Conservation (phyloP, 2,329 filamentous ascomycete species). For the Sarocladium brachiariae region DNA sequence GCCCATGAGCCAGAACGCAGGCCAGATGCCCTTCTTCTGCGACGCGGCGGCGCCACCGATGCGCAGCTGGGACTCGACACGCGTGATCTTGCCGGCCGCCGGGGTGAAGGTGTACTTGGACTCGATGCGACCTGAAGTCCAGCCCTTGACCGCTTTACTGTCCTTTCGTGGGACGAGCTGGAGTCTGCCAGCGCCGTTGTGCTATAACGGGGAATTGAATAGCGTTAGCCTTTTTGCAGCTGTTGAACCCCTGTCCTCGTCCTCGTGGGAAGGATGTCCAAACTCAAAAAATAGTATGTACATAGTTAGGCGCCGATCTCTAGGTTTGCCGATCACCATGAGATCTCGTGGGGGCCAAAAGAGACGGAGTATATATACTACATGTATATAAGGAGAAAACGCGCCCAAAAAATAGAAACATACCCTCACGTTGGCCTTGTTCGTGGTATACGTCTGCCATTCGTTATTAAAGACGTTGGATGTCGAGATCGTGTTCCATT, state of each 20-base stretch:
- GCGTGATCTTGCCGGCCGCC: constrained; percentile 34
- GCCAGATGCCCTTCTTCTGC: constrained; percentile 49
- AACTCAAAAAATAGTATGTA: too few relatives aligned
- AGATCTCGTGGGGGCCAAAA: too few relatives aligned
- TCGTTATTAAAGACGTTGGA: constrained; percentile 45
- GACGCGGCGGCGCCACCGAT: constrained; percentile 35
- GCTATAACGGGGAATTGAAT: too few relatives aligned
- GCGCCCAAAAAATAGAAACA: neutral
- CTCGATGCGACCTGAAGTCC: constrained; percentile 52
- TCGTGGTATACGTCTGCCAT: constrained; percentile 40
- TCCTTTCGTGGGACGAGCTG: constrained; percentile 43
- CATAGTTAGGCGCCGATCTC: too few relatives aligned
- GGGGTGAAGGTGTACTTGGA: constrained; percentile 41
- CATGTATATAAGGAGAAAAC: too few relatives aligned
- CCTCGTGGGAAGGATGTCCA: too few relatives aligned
- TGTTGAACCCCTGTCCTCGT: too few relatives aligned
- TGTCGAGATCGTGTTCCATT: constrained; percentile 35
- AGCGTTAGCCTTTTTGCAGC: too few relatives aligned
- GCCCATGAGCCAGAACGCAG: constrained; percentile 52
- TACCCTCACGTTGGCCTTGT: constrained; percentile 33
- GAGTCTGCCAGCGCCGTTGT: constrained; percentile 42
- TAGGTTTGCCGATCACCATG: too few relatives aligned
- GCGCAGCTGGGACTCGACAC: constrained; percentile 39
- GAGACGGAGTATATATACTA: too few relatives aligned
- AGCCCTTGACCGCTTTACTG: constrained; percentile 27